phyloP scores from a whole-genome alignment of 306 rosid species.

The Nissolia schottii region DNA sequence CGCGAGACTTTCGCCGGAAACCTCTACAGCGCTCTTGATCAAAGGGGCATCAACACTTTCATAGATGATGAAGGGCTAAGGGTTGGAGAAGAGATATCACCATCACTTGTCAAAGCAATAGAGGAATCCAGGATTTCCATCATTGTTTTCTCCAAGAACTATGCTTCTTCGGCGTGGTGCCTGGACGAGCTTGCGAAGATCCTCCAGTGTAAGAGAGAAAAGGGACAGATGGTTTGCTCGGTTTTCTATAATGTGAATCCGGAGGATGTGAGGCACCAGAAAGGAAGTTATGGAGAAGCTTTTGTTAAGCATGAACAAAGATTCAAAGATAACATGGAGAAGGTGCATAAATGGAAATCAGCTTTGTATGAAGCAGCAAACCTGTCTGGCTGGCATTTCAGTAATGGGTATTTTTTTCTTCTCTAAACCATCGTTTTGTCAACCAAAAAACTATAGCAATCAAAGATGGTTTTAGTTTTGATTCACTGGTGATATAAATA shows the following conservation, averaged over 20 bases:
- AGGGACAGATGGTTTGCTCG: constrained; percentile 22
- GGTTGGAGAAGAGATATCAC: constrained; percentile 30
- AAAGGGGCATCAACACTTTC: constrained; percentile 33
- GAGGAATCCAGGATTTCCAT: constrained; percentile 30
- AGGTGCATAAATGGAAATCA: constrained; percentile 22
- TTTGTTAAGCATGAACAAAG: constrained; percentile 24
- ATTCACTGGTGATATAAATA: not conserved
- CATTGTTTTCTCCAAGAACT: constrained; percentile 27
- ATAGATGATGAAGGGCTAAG: constrained; percentile 29
- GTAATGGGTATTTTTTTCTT: constrained; percentile 18
- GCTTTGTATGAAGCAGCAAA: constrained; percentile 31
- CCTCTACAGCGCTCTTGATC: constrained; percentile 30
- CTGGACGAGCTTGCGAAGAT: constrained; percentile 28
- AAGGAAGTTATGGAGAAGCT: constrained; percentile 24
- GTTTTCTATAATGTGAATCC: constrained; percentile 23
- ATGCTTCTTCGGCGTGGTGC: constrained; percentile 26
- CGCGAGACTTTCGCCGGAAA: constrained; percentile 21
- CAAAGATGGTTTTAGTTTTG: not conserved
- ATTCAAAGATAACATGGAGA: constrained; percentile 22
- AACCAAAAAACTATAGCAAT: not conserved
- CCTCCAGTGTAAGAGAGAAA: constrained; percentile 17
- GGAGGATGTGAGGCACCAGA: constrained; percentile 22
- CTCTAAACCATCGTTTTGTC: not conserved
- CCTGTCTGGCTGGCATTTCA: constrained; percentile 36
- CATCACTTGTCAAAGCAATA: constrained; percentile 26